Base-by-base conservation (phyloP, 495 filamentous ascomycete species). In the Aspergillus sparsus region DNA sequence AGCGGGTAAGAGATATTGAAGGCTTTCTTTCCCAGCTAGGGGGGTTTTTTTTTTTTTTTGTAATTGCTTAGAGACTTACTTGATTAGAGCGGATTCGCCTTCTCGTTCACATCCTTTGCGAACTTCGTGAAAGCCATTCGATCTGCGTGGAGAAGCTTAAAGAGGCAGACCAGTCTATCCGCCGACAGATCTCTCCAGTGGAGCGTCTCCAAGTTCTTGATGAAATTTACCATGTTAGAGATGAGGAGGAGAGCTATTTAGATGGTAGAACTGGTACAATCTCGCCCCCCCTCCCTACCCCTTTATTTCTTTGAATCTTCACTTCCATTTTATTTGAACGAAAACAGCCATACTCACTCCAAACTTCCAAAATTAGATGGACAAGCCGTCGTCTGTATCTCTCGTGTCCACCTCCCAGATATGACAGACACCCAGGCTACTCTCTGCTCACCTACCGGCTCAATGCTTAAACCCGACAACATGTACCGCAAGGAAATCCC, bases 191-290 rank as follows among this genome's bases (percentile, higher is more conserved):
- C 55, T 60, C 62, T 8, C 76, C 75, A 32, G 47, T 53, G 13
- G 71, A 77, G 42, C 71, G 76, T 33, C 53, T 77, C 16, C 66
- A 71, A n/a, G 67, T 79, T 15, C 53, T 91, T 33, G 83, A 84
- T 58, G 86, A 89, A 65, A 79, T 89, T 10, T 90, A 89, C 68
- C 80, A 77, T 50, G 80, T 90, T 9, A 84, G 87, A 8, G 78
- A 78, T 60, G 68, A 74, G 45, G 85, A 91, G 62, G 87, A 89
- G 61, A 77, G 79, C 7, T 87, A 77, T 59, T 74, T 76, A 39
- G 79, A 82, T 35, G 79, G 80, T 32, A 74, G 82, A 58, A 80
- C 83, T 39, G 83, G 87, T 89, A 70, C 64, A 77, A 27, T 3
- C 21, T 27, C n/a, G n/a, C 3, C 16, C 7, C 13, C 5, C 44